Evolutionary conservation across 1,284 basidiomycete species (phyloP).

Genomic region (Papiliotrema laurentii): DNA sequence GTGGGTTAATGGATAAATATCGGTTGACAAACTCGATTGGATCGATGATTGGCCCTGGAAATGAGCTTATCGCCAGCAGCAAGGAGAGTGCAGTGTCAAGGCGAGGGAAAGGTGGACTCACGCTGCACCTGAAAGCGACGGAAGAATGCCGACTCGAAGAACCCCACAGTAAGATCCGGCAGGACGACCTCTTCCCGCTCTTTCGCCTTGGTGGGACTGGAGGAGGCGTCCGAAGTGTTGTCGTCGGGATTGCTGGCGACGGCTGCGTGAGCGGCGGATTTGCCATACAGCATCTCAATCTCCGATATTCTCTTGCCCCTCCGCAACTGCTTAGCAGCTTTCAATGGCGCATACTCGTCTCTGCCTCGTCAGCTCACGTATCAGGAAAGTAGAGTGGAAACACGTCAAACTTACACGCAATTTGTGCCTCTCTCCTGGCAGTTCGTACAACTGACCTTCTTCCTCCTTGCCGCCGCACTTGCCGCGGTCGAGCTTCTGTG

Average conservation of each 20-base stretch:
- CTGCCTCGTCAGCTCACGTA: conserved; percentile 53
- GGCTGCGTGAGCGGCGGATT: conserved; percentile 30
- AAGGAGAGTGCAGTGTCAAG: conserved; percentile 2
- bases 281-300: conserved; percentile 54
- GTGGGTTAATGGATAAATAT: conserved; percentile 48
- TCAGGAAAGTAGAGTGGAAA: too few species aligned
- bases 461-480: conserved; percentile 34
- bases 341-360: conserved; percentile 77
- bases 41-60: conserved; percentile 49
- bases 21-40: conserved; percentile 67
- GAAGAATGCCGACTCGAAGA: conserved; percentile 79
- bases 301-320: conserved; percentile 78
- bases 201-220: conserved; percentile 16
- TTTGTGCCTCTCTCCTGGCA: conserved; percentile 78
- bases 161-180: conserved; percentile 66
- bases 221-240: conserved; percentile 10
- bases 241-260: conserved; percentile 22
- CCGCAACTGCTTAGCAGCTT: conserved; percentile 75
- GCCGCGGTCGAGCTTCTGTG: background rate
- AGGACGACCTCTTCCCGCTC: conserved; percentile 45
- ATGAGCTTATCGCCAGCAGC: conserved; percentile 6
- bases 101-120: conserved; percentile 46
- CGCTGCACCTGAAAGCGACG: conserved; percentile 73
- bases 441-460: conserved; percentile 64
- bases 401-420: conserved; percentile 62